Evolutionary conservation across 345 rosid genomes (phyloP).

Genomic region (Hypericum perforatum): DNA sequence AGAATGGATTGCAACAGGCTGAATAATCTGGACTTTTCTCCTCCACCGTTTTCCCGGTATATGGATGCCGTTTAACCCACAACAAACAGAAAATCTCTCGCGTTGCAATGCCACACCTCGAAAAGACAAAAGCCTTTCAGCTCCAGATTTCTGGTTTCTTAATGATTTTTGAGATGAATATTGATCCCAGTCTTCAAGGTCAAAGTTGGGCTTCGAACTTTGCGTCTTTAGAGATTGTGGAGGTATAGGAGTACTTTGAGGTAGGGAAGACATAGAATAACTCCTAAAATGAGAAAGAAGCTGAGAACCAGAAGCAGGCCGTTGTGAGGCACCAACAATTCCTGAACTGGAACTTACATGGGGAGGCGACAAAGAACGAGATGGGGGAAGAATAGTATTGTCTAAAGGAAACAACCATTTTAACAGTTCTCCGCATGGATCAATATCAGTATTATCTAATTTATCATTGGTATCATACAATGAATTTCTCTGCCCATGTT

Average conservation of each 20-base stretch:
- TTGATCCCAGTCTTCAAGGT: slow-evolving; percentile 69
- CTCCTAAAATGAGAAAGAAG: slow-evolving; percentile 89
- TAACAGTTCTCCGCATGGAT: slow-evolving; percentile 66
- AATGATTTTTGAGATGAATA: slow-evolving; percentile 40
- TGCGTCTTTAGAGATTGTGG: slow-evolving; percentile 47
- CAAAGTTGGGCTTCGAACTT: slow-evolving; percentile 69
- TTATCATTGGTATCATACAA: slow-evolving; percentile 28
- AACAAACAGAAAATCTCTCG: slow-evolving; percentile 82
- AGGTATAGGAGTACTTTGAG: slow-evolving; percentile 59
- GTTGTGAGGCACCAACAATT: slow-evolving; percentile 41
- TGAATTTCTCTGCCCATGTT: slow-evolving; percentile 34
- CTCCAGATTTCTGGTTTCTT: slow-evolving; percentile 35
- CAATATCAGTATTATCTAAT: slow-evolving; percentile 29
- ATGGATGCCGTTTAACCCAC: slow-evolving; percentile 92
- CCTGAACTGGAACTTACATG: slow-evolving; percentile 42
- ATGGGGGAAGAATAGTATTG: slow-evolving; percentile 45
- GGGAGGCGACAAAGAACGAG: slow-evolving; percentile 54
- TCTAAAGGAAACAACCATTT: slow-evolving; percentile 97
- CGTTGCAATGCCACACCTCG: slow-evolving; percentile 78
- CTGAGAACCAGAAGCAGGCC: slow-evolving; percentile 66
- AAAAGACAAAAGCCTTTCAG: slow-evolving; percentile 70
- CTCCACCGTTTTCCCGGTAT: slow-evolving; percentile 93
- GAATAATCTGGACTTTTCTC: slow-evolving; percentile 84
- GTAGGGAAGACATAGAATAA: slow-evolving; percentile 94
- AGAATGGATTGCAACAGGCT: slow-evolving; percentile 76